Percentiles rank a stretch among this genome's conserved stretches.
Conservation (phyloP, 257 asterid species). For the Solanum boliviense region DNA sequence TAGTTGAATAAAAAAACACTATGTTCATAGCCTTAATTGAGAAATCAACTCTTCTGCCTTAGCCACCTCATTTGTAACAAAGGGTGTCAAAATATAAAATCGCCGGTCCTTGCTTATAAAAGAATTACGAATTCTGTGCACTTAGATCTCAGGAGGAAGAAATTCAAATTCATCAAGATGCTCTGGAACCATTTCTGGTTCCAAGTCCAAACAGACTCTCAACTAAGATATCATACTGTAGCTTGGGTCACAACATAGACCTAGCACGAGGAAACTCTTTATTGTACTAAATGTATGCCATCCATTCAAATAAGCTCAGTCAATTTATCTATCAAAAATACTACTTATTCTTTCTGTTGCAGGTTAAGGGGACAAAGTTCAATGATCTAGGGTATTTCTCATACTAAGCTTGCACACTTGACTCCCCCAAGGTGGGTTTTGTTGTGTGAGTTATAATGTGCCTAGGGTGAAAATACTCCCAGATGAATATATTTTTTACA, state of each 20-base stretch:
- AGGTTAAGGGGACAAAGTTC: background rate
- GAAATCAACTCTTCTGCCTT: background rate
- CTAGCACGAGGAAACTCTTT: background rate
- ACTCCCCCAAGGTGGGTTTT: background rate
- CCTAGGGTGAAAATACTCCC: background rate
- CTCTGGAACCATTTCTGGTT: background rate
- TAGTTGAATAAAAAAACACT: background rate
- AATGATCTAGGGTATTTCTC: background rate
- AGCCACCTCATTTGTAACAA: background rate
- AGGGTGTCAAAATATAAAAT: background rate
- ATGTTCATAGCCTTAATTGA: background rate
- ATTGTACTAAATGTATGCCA: background rate
- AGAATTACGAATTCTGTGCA: background rate
- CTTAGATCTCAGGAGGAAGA: background rate
- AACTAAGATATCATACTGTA: background rate
- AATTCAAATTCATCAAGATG: background rate
- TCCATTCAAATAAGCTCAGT: background rate
- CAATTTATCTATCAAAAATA: background rate
- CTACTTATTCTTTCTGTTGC: background rate
- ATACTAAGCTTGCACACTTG: background rate
- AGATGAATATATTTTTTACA: background rate
- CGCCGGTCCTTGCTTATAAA: background rate
- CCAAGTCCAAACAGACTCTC: background rate
- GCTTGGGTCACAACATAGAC: background rate
- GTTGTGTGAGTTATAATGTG: background rate